Conservation (phyloP, 2,329 filamentous ascomycete genomes). For the Chalara sp. region DNA sequence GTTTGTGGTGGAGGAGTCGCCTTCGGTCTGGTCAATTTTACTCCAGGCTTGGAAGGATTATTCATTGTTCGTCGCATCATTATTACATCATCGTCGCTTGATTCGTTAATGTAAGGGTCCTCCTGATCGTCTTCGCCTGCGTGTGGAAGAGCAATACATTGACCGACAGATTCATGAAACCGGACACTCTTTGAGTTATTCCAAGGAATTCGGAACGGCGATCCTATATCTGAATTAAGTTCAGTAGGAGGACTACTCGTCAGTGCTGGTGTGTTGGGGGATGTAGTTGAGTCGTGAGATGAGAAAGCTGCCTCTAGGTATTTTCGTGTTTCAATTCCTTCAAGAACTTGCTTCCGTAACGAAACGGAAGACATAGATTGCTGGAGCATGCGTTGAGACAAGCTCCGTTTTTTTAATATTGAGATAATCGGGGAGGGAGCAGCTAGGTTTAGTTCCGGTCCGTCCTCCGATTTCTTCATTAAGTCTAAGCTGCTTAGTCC, state of each 20-base stretch:
- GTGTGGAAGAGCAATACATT: not conserved
- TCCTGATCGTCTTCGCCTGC: not conserved
- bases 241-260: too few relatives aligned
- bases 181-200: not conserved
- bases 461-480: not conserved
- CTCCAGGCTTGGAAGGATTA: too few relatives aligned
- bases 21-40: too few relatives aligned
- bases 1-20: not conserved
- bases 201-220: not conserved
- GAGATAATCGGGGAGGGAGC: not conserved
- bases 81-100: not conserved
- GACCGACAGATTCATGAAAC: not conserved
- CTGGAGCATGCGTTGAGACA: too few relatives aligned
- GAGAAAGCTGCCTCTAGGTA: not conserved
- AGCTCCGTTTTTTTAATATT: not conserved
- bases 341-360: too few relatives aligned
- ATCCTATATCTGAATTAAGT: too few relatives aligned
- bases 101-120: not conserved
- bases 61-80: not conserved
- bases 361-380: too few relatives aligned
- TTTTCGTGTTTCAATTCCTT: too few relatives aligned
- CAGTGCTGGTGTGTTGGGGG: not conserved
- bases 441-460: not conserved
- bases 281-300: conserved; percentile 31
- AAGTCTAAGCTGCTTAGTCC: not conserved